A percentile compares a stretch with the other conserved stretches of the same genome.
These are phyloP conservation scores for Symbiodinium pilosum DNA, from an alignment of 73 alveolate species.

Conservation along the genomic window DNA sequence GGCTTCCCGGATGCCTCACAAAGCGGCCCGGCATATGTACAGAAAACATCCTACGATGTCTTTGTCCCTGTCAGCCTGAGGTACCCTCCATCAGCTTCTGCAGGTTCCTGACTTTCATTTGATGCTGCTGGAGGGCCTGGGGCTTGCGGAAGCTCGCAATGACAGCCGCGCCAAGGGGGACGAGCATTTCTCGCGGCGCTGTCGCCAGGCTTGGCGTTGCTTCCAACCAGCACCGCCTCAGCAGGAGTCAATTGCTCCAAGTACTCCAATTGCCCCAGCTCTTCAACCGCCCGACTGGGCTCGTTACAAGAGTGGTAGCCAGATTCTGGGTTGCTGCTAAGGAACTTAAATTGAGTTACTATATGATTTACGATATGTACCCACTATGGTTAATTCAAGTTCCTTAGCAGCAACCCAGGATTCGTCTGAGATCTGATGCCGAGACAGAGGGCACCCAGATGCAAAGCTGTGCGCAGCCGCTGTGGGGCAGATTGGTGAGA, in stretches of 20 bases:
- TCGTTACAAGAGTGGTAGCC: not conserved
- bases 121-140: constrained; percentile 43
- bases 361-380: too few relatives aligned
- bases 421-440: not conserved
- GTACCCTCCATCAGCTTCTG: constrained; percentile 25
- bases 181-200: constrained; percentile 33
- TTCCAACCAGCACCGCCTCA: not conserved
- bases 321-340: too few relatives aligned
- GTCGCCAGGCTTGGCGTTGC: constrained; percentile 33
- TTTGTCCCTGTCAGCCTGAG: too few relatives aligned
- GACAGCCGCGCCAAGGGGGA: not conserved
- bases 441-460: not conserved
- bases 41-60: too few relatives aligned
- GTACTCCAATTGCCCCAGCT: too few relatives aligned
- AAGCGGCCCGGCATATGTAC: too few relatives aligned
- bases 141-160: not conserved
- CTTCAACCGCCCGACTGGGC: not conserved
- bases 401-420: too few relatives aligned
- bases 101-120: constrained; percentile 49
- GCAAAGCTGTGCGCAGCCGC: not conserved
- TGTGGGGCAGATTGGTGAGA: constrained; percentile 2
- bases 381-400: too few relatives aligned
- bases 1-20: not conserved
- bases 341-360: too few relatives aligned
- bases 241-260: too few relatives aligned